Evolutionary conservation across 768 basidiomycete genomes (phyloP).

Genomic region (Nidularia sp.): DNA sequence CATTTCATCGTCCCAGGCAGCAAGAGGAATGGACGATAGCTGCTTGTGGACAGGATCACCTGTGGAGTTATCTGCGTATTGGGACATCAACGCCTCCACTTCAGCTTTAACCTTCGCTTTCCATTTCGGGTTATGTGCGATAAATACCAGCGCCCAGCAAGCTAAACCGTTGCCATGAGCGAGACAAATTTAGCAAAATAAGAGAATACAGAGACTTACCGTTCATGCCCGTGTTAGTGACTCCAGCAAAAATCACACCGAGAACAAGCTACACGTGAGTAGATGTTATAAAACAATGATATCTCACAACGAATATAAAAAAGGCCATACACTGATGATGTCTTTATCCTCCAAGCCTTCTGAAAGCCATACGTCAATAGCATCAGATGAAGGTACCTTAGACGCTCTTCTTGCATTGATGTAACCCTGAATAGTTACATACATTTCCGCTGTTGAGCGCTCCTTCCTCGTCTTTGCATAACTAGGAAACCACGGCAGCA

Average conservation of each 20-base stretch:
- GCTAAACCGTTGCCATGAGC: constrained; percentile 11
- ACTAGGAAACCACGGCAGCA: constrained; percentile 31
- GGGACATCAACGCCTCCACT: constrained; percentile 22
- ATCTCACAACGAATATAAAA: neutral
- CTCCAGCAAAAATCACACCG: constrained; percentile 28
- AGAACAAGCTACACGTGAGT: constrained; percentile 19
- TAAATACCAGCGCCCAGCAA: constrained; percentile 31
- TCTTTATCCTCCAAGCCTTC: constrained; percentile 19
- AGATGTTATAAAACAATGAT: neutral
- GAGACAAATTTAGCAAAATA: neutral
- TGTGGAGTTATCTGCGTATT: constrained; percentile 17
- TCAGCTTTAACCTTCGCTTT: constrained; percentile 22
- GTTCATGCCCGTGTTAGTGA: constrained; percentile 28
- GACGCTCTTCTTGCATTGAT: constrained; percentile 22
- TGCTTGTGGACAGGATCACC: constrained; percentile 26
- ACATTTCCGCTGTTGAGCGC: constrained; percentile 24
- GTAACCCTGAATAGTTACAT: constrained; percentile 15
- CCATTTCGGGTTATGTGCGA: constrained; percentile 28
- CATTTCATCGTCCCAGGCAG: constrained; percentile 36
- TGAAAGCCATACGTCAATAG: constrained; percentile 28
- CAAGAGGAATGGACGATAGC: constrained; percentile 26
- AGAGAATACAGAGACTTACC: constrained; percentile 12
- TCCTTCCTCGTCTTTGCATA: constrained; percentile 21
- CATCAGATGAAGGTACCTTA: constrained; percentile 16
- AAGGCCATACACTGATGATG: constrained; percentile 18